Evolutionary conservation across 176 grass and related monocot species (phyloP).

Genomic region (Triticum timopheevii): DNA sequence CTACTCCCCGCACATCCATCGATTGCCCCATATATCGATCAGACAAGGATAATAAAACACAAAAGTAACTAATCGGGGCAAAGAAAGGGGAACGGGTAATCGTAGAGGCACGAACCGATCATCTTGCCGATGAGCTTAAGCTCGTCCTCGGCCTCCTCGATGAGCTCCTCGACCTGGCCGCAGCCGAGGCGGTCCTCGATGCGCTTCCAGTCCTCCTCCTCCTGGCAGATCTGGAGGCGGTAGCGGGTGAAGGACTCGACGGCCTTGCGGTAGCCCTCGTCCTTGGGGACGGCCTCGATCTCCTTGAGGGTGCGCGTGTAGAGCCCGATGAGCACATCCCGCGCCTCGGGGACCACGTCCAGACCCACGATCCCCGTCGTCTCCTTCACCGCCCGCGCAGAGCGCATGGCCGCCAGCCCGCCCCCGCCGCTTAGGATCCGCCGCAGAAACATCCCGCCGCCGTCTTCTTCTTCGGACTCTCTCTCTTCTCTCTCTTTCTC

Average conservation of each 20-base stretch:
- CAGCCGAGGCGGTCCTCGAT: constrained; percentile 78
- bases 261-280: constrained; percentile 96
- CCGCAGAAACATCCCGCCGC: constrained; percentile 71
- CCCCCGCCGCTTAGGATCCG: constrained; percentile 69
- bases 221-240: constrained; percentile 82
- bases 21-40: constrained; percentile 13
- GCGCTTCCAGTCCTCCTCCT: constrained; percentile 77
- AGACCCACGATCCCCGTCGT: constrained; percentile 90
- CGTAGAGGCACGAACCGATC: constrained; percentile 39
- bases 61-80: not conserved
- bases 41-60: not conserved
- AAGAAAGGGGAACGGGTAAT: not conserved
- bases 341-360: constrained; percentile 80
- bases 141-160: constrained; percentile 92
- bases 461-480: constrained; percentile 7
- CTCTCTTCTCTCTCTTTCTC: not conserved
- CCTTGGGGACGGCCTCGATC: constrained; percentile 71
- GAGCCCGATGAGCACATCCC: constrained; percentile 76
- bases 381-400: constrained; percentile 64
- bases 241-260: constrained; percentile 80
- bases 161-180: constrained; percentile 89
- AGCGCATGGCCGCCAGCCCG: constrained; percentile 30
- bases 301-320: constrained; percentile 82
- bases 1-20: not conserved
- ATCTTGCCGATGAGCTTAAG: constrained; percentile 87